Evolutionary conservation across 2,329 filamentous ascomycete genomes (phyloP), one percentile per base, ranked within the genome.

Genomic region (Fusarium torreyae): DNA sequence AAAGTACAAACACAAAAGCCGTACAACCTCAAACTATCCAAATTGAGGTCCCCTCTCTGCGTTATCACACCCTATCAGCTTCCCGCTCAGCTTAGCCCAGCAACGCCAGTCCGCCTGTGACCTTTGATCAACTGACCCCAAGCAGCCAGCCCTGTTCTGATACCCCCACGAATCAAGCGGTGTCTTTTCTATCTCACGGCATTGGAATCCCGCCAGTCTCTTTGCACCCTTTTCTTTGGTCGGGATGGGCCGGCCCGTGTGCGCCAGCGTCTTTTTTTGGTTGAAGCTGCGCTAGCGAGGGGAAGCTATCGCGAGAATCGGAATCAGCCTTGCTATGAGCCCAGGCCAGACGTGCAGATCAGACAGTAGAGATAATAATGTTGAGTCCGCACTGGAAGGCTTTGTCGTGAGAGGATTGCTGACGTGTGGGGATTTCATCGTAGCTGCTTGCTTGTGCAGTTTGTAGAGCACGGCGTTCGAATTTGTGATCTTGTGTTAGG

Each of bases 191-290:
- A 50, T 46, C 20, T 55, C 42, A 28, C 39, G 15, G 52, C 46
- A 51, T 31, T 34, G 34, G 18, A 45, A 43, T 45, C 38, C 24
- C 33, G 45, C 22, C 49, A 39, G 49, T 39, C 49, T 11, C 24
- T 36, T 43, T 22, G 39, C 40, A 50, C 58, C 53, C 42, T 49
- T 57, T 31, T 31, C 61, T 31, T 54, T 60, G 63, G 20, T 36
- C 68, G 68, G 68, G 63, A 68, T 70, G 68, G 68, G 57, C 48
- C 68, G 68, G 68, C 15, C 68, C 68, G 68, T 70, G 33, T 60
- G 54, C 46, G 42, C 54, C 38, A 43, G 54, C 38, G 33, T 50
- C 45, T 34, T 66, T 45, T 61, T 18, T 49, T 44, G 45, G 36
- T 63, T 49, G 59, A 39, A 45, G 33, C 10, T 51, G 24, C 60